Conservation (phyloP, 352 stramenopile species). For the Phytophthora cajani region DNA sequence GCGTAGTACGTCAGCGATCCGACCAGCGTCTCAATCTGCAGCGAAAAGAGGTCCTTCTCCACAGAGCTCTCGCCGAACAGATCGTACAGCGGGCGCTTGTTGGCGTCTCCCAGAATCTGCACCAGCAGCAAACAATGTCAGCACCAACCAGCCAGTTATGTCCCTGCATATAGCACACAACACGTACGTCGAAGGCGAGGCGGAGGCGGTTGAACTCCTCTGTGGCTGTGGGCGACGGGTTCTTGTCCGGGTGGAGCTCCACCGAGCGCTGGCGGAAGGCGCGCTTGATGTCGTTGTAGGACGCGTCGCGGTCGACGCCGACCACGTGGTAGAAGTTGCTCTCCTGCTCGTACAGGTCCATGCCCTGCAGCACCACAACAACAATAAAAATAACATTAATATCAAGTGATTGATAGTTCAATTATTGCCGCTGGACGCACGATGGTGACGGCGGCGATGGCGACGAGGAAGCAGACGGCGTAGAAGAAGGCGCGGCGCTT, state of each 20-base stretch:
- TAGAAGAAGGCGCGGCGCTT: slow-evolving; percentile 93
- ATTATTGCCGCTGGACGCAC: slow-evolving; percentile 44
- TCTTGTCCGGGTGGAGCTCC: slow-evolving; percentile 98
- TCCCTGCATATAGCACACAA: neutral
- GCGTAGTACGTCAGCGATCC: slow-evolving; percentile 95
- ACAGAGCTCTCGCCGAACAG: slow-evolving; percentile 93
- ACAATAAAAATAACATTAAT: neutral
- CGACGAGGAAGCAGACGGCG: slow-evolving; percentile 94
- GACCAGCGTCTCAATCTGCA: slow-evolving; percentile 92
- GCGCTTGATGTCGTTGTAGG: slow-evolving; percentile 95
- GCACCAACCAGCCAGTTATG: neutral
- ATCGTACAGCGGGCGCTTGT: slow-evolving; percentile 96
- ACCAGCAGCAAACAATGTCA: slow-evolving; percentile 11
- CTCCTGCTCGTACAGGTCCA: slow-evolving; percentile 91
- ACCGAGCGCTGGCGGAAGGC: slow-evolving; percentile 96
- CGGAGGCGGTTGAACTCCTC: slow-evolving; percentile 95
- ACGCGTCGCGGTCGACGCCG: slow-evolving; percentile 88
- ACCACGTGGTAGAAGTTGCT: slow-evolving; percentile 96
- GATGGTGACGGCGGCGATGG: slow-evolving; percentile 93
- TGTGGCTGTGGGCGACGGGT: slow-evolving; percentile 90
- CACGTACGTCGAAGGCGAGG: slow-evolving; percentile 93
- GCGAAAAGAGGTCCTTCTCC: slow-evolving; percentile 88
- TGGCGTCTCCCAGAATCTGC: slow-evolving; percentile 83
- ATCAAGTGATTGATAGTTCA: neutral
- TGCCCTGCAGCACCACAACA: slow-evolving; percentile 29